Conservation (phyloP, 306 rosid species). For the Rosa rugosa region DNA sequence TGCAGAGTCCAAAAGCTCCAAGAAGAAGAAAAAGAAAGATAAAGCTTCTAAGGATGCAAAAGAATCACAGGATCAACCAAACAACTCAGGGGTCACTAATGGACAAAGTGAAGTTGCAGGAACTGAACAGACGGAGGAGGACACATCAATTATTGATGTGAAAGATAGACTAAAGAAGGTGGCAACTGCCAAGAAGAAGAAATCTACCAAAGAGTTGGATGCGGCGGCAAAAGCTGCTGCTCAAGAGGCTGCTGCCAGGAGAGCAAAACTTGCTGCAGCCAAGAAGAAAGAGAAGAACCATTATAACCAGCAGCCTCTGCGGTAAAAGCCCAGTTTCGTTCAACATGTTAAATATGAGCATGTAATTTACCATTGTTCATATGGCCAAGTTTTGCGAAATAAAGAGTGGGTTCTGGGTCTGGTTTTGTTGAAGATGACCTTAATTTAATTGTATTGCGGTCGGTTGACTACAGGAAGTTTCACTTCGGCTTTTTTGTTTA, state of each 20-base stretch:
- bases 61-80: constrained; percentile 62
- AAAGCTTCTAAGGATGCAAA: constrained; percentile 73
- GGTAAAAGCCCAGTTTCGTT: constrained; percentile 45
- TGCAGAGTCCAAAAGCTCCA: constrained; percentile 61
- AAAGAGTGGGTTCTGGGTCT: constrained; percentile 51
- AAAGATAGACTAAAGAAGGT: constrained; percentile 88
- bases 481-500: constrained; percentile 29
- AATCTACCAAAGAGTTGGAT: constrained; percentile 82
- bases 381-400: constrained; percentile 48
- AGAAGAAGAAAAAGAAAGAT: constrained; percentile 95
- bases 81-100: constrained; percentile 43
- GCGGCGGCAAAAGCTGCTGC: constrained; percentile 83
- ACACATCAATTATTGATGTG: constrained; percentile 61
- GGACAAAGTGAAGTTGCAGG: constrained; percentile 42
- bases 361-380: constrained; percentile 63
- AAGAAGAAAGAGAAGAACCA: constrained; percentile 96
- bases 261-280: constrained; percentile 78
- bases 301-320: constrained; percentile 90
- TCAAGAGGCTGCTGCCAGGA: constrained; percentile 88
- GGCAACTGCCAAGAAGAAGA: constrained; percentile 75
- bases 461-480: constrained; percentile 47
- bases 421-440: constrained; percentile 39
- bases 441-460: constrained; percentile 42
- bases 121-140: constrained; percentile 56
- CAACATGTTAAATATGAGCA: constrained; percentile 49